These are phyloP conservation scores for Jamesozyma hellenica DNA, from an alignment of 805 yeast species.

Conservation along the genomic window DNA sequence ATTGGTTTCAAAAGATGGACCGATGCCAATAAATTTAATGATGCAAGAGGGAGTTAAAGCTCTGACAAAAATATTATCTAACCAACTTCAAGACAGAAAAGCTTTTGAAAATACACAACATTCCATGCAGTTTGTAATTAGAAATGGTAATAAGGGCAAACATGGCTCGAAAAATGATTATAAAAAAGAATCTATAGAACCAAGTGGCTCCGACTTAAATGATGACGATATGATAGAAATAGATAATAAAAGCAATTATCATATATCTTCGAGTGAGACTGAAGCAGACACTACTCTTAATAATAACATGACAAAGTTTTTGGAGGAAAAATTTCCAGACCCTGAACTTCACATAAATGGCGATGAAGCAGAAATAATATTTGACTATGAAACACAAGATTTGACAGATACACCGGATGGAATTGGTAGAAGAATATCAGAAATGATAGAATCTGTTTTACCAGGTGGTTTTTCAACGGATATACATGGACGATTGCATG, in stretches of 20 bases:
- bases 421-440: conserved; percentile 21
- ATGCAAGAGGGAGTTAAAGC: conserved; percentile 30
- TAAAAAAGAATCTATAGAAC: neutral
- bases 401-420: conserved; percentile 19
- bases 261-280: conserved; percentile 1
- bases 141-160: conserved; percentile 4
- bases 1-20: conserved; percentile 20
- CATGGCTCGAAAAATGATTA: neutral
- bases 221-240: conserved; percentile 8
- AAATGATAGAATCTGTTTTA: conserved; percentile 24
- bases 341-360: conserved; percentile 21
- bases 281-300: neutral
- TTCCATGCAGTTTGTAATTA: conserved; percentile 19
- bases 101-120: conserved; percentile 10
- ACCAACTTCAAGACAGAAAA: conserved; percentile 22
- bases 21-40: conserved; percentile 26
- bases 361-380: conserved; percentile 24
- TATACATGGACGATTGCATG: conserved; percentile 19
- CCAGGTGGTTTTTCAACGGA: conserved; percentile 23
- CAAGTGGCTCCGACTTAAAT: neutral
- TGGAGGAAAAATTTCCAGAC: conserved; percentile 13
- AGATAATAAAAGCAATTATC: conserved; percentile 11
- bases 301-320: conserved; percentile 4
- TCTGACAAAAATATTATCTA: conserved; percentile 21
- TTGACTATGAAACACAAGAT: conserved; percentile 24